Percentiles rank a stretch among this genome's conserved stretches.
These are phyloP conservation scores for Clavispora santaluciae DNA, from an alignment of 805 yeast genomes.

Conservation along the genomic window DNA sequence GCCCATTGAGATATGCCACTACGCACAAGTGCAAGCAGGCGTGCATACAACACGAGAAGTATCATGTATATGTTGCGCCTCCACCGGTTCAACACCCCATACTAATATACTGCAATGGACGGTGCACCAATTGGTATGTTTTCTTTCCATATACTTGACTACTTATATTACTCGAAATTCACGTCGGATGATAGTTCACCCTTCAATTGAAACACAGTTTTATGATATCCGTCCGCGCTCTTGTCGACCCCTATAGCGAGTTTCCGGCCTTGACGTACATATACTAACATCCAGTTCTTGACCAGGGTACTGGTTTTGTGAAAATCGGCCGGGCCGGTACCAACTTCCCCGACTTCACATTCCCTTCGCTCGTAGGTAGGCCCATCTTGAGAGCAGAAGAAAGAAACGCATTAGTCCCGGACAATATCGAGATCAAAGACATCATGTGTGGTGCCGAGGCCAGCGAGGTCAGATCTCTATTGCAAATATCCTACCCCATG, in stretches of 20 bases:
- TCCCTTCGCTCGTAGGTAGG: slow-evolving; percentile 96
- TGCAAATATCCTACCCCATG: slow-evolving; percentile 97
- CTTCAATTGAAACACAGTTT: no score
- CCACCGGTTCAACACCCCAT: neutral
- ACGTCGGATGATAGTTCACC: no score
- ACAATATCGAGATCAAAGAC: slow-evolving; percentile 77
- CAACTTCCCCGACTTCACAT: slow-evolving; percentile 94
- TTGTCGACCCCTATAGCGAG: neutral
- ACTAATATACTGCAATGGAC: slow-evolving; percentile 10
- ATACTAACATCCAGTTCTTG: slow-evolving; percentile 58
- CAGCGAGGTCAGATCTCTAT: slow-evolving; percentile 77
- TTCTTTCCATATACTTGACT: neutral
- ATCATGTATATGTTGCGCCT: slow-evolving; percentile 12
- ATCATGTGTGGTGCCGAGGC: slow-evolving; percentile 99
- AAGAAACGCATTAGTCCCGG: slow-evolving; percentile 50
- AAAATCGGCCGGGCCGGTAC: slow-evolving; percentile 96
- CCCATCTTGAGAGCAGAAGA: slow-evolving; percentile 97
- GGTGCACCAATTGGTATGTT: slow-evolving; percentile 18
- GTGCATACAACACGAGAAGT: slow-evolving; percentile 3
- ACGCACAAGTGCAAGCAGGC: neutral
- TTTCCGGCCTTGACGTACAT: neutral
- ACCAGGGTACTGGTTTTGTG: slow-evolving; percentile 98
- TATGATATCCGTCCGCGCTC: no score
- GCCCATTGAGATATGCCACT: no score
- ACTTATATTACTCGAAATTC: no score